Percentiles rank a stretch among this genome's conserved stretches.
Evolutionary conservation across 805 yeast species (phyloP).

Genomic region (Vanderwaltozyma polyspora): DNA sequence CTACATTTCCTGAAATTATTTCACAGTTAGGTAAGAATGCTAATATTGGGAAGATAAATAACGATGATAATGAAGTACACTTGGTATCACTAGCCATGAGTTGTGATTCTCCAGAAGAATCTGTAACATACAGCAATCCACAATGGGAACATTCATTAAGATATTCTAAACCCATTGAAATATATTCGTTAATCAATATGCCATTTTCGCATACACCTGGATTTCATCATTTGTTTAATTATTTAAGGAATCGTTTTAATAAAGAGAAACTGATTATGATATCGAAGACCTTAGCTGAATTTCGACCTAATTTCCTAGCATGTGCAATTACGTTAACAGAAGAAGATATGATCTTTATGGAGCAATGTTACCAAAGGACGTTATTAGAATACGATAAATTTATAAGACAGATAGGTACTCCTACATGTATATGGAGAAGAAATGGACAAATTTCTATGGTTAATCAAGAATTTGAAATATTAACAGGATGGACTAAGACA

Average conservation of each 20-base stretch:
- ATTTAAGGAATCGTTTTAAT: slow-evolving; percentile 60
- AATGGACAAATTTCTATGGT: slow-evolving; percentile 93
- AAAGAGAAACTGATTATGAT: slow-evolving; percentile 61
- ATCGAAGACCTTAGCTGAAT: slow-evolving; percentile 82
- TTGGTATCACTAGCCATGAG: slow-evolving; percentile 19
- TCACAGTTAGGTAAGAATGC: too few relatives aligned
- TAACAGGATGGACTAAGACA: slow-evolving; percentile 82
- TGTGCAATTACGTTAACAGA: slow-evolving; percentile 76
- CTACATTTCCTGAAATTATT: slow-evolving; percentile 52
- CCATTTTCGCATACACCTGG: slow-evolving; percentile 91
- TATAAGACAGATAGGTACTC: slow-evolving; percentile 79
- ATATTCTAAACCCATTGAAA: slow-evolving; percentile 60
- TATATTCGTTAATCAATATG: slow-evolving; percentile 58
- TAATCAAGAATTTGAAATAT: slow-evolving; percentile 82
- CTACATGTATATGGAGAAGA: slow-evolving; percentile 90
- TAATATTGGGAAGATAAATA: slow-evolving; percentile 8
- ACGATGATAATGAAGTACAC: slow-evolving; percentile 1
- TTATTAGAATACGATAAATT: slow-evolving; percentile 79
- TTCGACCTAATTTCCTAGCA: slow-evolving; percentile 87
- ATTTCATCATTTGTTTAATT: slow-evolving; percentile 68
- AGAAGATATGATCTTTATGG: slow-evolving; percentile 89
- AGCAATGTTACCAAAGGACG: slow-evolving; percentile 90
- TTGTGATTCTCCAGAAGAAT: slow-evolving; percentile 4
- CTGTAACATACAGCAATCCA: slow-evolving; percentile 9
- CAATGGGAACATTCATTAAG: slow-evolving; percentile 27